phyloP scores from a whole-genome alignment of 2,329 filamentous ascomycete species.

The Xylogone sp. region DNA sequence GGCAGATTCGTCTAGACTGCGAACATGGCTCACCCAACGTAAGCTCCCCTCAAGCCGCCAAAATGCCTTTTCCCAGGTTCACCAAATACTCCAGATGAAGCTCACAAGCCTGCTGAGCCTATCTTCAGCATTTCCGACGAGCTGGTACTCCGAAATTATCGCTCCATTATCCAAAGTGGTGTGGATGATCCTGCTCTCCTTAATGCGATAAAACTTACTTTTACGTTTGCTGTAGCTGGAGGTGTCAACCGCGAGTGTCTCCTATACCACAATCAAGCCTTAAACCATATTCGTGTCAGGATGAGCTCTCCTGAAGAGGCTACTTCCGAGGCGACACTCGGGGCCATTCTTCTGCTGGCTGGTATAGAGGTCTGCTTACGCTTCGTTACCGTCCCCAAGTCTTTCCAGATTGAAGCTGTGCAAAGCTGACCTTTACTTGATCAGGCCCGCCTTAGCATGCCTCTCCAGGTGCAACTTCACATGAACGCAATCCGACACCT shows the following conservation, averaged over 20 bases:
- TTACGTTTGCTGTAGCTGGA: conserved; percentile 27
- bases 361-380: conserved; percentile 34
- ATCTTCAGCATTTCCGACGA: conserved; percentile 34
- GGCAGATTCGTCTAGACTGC: conserved; percentile 19
- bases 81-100: conserved; percentile 18
- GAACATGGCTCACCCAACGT: conserved; percentile 15
- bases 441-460: conserved; percentile 34
- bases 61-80: conserved; percentile 4
- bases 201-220: conserved; percentile 36
- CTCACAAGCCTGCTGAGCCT: conserved; percentile 27
- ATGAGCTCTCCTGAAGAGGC: conserved; percentile 26
- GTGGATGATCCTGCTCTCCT: conserved; percentile 33
- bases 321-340: conserved; percentile 34
- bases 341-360: conserved; percentile 38
- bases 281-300: conserved; percentile 30
- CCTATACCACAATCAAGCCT: conserved; percentile 29
- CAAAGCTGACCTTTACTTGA: conserved; percentile 5
- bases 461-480: conserved; percentile 36
- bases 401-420: neutral
- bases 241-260: conserved; percentile 31
- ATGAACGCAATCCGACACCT: conserved; percentile 35
- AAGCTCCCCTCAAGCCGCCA: conserved; percentile 7
- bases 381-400: neutral
- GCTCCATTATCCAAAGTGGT: conserved; percentile 29
- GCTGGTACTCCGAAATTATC: conserved; percentile 35